Evolutionary conservation across 345 rosid genomes (phyloP).

Genomic region (Melaleuca quinquenervia): DNA sequence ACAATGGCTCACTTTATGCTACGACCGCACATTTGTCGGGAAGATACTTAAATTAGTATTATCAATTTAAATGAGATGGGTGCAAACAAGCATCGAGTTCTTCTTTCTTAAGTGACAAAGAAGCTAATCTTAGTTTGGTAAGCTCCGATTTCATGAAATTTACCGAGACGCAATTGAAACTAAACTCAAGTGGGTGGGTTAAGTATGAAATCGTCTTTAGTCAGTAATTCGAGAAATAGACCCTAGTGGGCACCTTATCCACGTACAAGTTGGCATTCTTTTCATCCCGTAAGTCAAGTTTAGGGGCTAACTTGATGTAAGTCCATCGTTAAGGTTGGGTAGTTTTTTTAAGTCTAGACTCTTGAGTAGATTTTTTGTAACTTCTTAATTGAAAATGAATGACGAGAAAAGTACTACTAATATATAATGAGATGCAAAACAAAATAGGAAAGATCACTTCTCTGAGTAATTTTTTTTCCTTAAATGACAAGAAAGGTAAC

Average conservation of each 20-base stretch:
- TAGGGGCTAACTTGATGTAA: neutral
- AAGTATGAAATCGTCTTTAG: neutral
- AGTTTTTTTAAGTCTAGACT: neutral
- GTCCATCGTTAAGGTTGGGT: neutral
- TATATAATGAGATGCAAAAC: neutral
- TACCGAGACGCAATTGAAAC: neutral
- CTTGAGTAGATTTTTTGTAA: neutral
- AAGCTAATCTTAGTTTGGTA: neutral
- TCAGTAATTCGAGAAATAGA: neutral
- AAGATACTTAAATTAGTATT: neutral
- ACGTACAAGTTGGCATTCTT: neutral
- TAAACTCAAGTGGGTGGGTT: neutral
- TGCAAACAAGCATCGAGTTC: neutral
- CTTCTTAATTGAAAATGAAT: neutral
- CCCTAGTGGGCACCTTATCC: neutral
- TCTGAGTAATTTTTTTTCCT: neutral
- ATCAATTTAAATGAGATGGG: neutral
- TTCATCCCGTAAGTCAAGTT: neutral
- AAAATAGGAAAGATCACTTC: neutral
- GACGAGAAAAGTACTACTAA: neutral
- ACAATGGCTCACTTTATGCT: neutral
- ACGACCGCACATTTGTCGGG: neutral
- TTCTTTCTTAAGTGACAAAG: neutral
- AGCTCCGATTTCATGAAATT: neutral
- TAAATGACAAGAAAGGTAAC: neutral